Evolutionary conservation across 495 filamentous ascomycete species (phyloP), one percentile per base, ranked within the genome.

Genomic region (Pyrenula aspistea): DNA sequence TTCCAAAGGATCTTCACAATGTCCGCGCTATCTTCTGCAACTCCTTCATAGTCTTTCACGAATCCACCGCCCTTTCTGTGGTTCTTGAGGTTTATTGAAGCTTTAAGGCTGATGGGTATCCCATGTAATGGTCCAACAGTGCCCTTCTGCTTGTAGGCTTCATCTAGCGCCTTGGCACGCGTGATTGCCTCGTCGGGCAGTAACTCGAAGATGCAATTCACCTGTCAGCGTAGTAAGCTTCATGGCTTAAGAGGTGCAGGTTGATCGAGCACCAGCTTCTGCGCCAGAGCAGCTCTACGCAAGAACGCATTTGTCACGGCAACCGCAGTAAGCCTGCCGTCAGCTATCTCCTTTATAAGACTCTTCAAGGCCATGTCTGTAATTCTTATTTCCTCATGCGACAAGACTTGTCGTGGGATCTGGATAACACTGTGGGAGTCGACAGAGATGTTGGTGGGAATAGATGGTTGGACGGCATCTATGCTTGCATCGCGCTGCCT

Each of bases 291-390:
- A 4, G 76, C 76, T 11, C 76, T 63, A 12, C 68, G 65, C 10
- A 76, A 63, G 54, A 78, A 80, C 11, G 77, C 75, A 19, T 60
- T 68, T 10, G 70, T 70, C 12, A 80, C 76, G 3, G 64, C 63
- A 0, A 65, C 60, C 51, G 69, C 62, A 11, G 60, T 68, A 12
- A 72, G 57, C 10, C 67, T 56, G 0, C 67, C 70, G n/a, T 31
- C 58, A 10, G 68, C 67, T 19, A 79, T 56, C 24, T 65, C 58
- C 1, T 51, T 22, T 20, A 76, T 51, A 2, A 79, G 66, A 0
- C 61, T 55, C 53, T 69, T 69, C 0, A 72, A 57, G 8, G 64
- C 22, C 21, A 63, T 61, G 54, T 75, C 64, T 12, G 73, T 78
- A 49, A 77, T 73, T 0, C 62, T 47, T 2, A 73, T 47, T 48